Conservation (phyloP, 192 early-diverging fungal genomes). For the Rhizophlyctis rosea region DNA sequence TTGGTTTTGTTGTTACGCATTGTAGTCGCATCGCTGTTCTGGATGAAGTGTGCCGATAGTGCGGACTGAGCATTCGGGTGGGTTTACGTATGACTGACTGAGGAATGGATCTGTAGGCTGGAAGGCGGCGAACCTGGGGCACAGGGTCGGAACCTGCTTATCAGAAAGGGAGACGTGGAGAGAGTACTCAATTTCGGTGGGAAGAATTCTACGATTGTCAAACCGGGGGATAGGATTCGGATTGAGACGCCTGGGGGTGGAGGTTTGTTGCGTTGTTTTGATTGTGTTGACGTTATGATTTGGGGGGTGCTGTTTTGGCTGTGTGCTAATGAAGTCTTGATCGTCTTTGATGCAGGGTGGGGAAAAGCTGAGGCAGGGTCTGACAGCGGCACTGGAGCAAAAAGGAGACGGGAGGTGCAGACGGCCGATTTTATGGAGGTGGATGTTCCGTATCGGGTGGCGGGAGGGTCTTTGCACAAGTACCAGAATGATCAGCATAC, state of each 20-base stretch:
- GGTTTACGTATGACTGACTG: constrained; percentile 1
- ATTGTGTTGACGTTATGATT: too few relatives aligned
- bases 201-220: constrained; percentile 81
- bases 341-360: neutral
- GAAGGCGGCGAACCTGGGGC: constrained; percentile 72
- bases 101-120: constrained; percentile 25
- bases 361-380: neutral
- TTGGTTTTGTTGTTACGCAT: too few relatives aligned
- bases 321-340: neutral
- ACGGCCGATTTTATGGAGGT: neutral
- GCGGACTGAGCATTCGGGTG: neutral
- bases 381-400: neutral
- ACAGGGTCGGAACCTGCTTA: constrained; percentile 75
- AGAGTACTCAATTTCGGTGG: constrained; percentile 72
- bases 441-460: neutral
- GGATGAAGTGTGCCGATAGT: too few relatives aligned
- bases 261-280: constrained; percentile 34
- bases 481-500: neutral
- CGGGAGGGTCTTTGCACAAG: neutral
- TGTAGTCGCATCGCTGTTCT: too few relatives aligned
- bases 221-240: constrained; percentile 74
- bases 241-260: constrained; percentile 94
- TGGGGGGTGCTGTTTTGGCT: neutral
- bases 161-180: constrained; percentile 31
- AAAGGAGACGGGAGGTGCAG: neutral